Base-by-base conservation (phyloP, 495 filamentous ascomycete species). In the Aspergillus bridgeri region DNA sequence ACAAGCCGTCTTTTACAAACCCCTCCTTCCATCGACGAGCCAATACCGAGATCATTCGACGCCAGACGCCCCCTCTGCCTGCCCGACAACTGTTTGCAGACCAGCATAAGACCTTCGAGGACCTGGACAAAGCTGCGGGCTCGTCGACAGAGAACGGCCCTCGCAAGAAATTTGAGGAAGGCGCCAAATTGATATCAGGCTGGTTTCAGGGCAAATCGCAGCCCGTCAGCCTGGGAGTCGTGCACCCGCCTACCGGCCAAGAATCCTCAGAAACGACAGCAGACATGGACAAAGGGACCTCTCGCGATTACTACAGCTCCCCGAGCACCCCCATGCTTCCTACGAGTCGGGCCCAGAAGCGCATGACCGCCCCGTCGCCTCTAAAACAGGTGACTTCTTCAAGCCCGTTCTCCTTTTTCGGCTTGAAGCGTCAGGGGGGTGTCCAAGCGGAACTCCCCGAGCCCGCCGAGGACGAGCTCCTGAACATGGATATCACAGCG, bases 401-500 rank as follows among this genome's bases (percentile, higher is more conserved):
- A 15, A 67, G 63, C 47, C 70, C 70, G 18, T 73, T 77, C 58
- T 72, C 66, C 4, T 72, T 75, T 58, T 74, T 77, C 59, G 70
- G 73, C 0, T 57, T 76, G 38, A 71, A 69, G 18, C 68, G 70
- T 48, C 66, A 69, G 47, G 33, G 9, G 33, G 66, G 61, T 7
- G 63, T 38, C 53, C 68, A 55, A 27, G 54, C 61, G 17, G 63
- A 61, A 23, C 67, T 62, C 21, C 75, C 54, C 56, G 72, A 71
- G 42, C 71, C 74, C 0, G 72, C 69, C 20, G 69, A 83, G 53
- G 86, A 90, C 62, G 86, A 89, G 59, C 75, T 90, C 42, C 74
- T 84, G 54, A 83, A 80, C 57, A 71, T 90, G 20, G 81, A 89
- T 65, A 81, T 91, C 59, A 71, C 81, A 24, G 71, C 79, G 2